Evolutionary conservation across 306 rosid genomes (phyloP), one percentile per base, ranked within the genome.

Genomic region (Fragaria nilgerrensis): DNA sequence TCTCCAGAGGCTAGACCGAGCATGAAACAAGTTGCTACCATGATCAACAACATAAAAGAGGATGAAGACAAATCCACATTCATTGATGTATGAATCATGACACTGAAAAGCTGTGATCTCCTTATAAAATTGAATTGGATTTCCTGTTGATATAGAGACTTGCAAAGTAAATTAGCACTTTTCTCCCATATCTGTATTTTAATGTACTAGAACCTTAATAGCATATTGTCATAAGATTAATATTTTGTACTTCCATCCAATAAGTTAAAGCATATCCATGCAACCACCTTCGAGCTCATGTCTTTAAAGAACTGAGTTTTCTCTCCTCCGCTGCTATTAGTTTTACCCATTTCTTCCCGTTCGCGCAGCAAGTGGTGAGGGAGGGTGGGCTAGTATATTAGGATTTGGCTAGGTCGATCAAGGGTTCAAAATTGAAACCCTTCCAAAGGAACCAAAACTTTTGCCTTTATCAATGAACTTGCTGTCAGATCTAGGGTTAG

Each of bases 11-110:
- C 81, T 47, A 89, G 97, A 88, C 97, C 96, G 8, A 78, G 85
- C 82, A 90, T 92, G 89, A 80, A 82, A 74, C 93, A 89, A 84
- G 93, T 89, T 81, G 87, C 83, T 77, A 72, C 68, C 65, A 92
- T 92, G 87, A 77, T 92, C 83, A 85, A 84, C 73, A 71, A 88
- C 12, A 83, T 90, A 58, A 88, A 73, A 80, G 96, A 95, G 58
- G 98, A 95, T 2, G 96, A 95, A 47, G 96, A 95, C 55, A 90
- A 85, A 62, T 94, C 92, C 1, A 78, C 82, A 69, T 77, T 77
- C 56, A 82, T 65, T 77, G 84, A 75, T 17, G 72, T 68, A 41
- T 68, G 72, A 68, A n/a, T 19, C 32, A 41, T 17, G 45, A 65
- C 70, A 17, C 22, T 32, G 47, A 37, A 65, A 36, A 36, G 23